Base-by-base conservation (phyloP, 129 eudicot genomes). In the Escallonia rubra region DNA sequence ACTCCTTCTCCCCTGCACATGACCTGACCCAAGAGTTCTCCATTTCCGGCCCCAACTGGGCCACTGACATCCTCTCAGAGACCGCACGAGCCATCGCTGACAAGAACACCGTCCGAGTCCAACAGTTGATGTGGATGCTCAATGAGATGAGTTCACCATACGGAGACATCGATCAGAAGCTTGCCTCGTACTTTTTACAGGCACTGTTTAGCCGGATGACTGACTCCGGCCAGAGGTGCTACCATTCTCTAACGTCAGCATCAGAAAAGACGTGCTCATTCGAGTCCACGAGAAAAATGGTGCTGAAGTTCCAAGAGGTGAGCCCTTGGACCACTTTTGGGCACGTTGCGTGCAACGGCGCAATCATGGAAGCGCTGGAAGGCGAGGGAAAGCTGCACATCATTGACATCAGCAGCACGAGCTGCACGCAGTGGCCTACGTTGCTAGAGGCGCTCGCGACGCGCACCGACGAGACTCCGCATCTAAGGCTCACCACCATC, bases 271-370 rank as follows among this genome's bases (percentile, higher is more conserved):
- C 78, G 44, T 71, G 81, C 14, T 86, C 96, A 0, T 92, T 92
- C 65, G 98, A 86, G 47, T 86, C 96, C 3, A 86, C 92, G 0
- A 71, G 98, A 6, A 86, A 79, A 63, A 84, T 70, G 46, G 72
- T 86, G 2, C 72, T 92, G 6, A 92, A 92, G 58, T 92, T 88
- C 66, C 98, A 92, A 66, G 98, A 92, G 60, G 98, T 86, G n/a
- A 89, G 98, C 78, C 96, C 98, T 2, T 92, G 98, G 98, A 84
- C 95, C 11, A 92, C 88, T 15, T 92, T 92, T 53, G 98, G 98
- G 2, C 98, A 92, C 74, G 96, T 86, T 53, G 96, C 98, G 6
- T 81, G 76, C 41, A 92, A 92, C 13, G 96, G 96, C 1, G 96
- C 98, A 5, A 85, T 92, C 59, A 79, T 92, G 85, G 98, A 92